Percentiles rank a stretch among this genome's conserved stretches.
phyloP scores from a whole-genome alignment of 805 yeast genomes.

The Cyberlindnera amylophila region DNA sequence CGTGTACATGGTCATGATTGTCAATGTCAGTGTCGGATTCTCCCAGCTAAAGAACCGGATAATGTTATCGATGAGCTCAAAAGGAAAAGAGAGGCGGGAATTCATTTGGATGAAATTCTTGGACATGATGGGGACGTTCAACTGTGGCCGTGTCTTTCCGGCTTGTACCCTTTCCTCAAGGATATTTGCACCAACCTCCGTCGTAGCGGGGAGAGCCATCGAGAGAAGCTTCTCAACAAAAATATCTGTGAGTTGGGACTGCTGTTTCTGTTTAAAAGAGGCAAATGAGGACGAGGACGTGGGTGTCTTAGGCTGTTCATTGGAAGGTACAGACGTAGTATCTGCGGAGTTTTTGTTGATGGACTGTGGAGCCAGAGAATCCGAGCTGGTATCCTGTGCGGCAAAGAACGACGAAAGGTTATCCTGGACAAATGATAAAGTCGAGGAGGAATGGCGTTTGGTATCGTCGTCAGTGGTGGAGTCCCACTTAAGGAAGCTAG shows the following conservation, averaged over 20 bases:
- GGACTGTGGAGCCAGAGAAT: neutral
- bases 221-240: constrained; percentile 66
- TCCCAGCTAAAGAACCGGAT: constrained; percentile 61
- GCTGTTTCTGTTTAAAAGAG: constrained; percentile 8
- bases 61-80: constrained; percentile 54
- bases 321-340: constrained; percentile 2
- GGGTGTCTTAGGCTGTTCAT: constrained; percentile 5
- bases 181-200: constrained; percentile 40
- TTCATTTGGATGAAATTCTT: constrained; percentile 60
- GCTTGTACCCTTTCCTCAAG: constrained; percentile 53
- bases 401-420: constrained; percentile 14
- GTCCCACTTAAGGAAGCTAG: constrained; percentile 32
- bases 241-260: constrained; percentile 51
- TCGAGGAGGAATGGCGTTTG: constrained; percentile 9
- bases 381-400: neutral
- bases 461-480: constrained; percentile 5
- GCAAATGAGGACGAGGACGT: neutral
- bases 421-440: constrained; percentile 19
- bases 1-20: constrained; percentile 47
- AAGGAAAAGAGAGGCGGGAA: constrained; percentile 59
- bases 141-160: constrained; percentile 61
- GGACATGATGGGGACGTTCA: constrained; percentile 68
- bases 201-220: constrained; percentile 67
- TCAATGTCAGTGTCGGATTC: constrained; percentile 57
- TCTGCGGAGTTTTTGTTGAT: neutral